Evolutionary conservation across 2,329 filamentous ascomycete species (phyloP), one percentile per base, ranked within the genome.

Genomic region (Botrytis squamosa): DNA sequence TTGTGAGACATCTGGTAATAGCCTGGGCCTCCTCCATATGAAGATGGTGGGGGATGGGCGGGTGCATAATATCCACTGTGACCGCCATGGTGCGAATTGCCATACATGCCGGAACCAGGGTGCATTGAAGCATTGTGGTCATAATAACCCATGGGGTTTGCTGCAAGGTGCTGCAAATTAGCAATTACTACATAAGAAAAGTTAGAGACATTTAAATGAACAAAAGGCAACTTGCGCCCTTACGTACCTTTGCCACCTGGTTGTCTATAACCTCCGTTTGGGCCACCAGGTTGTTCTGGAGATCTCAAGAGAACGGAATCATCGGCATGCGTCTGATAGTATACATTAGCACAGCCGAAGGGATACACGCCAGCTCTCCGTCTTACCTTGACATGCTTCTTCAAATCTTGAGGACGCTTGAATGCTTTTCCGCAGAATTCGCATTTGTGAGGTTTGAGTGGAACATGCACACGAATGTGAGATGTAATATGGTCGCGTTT

Each of bases 401-500:
- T 98, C 80, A 99, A 84, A 86, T 99, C 96, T 85, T 99, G 96
- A 3, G 96, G 96, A 49, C 96, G 93, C 89, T 99, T 99, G 88
- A 99, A 99, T 1, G 95, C 95, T 87, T 99, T 99, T 82, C 94
- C 94, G 82, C 96, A 99, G 85, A 98, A 97, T 82, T 98, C 95
- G 84, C 96, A 99, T 85, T 98, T 98, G 86, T 99, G 96, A 78
- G 96, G 96, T 88, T 99, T 99, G 75, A 99, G 87, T 1, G 96
- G 96, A n/a, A 99, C 95, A 83, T 99, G 96, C 71, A 98, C 96
- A 77, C 96, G 93, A 80, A 99, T 98, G 84, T 99, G 96, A 69
- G 96, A 98, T 69, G 96, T 99, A 84, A 99, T 99, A 85, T 99
- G 96, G 81, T 98, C 96, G 80, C 96, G 94, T 88, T 99, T 98